These are phyloP conservation scores for Dissoconium aciculare DNA, from an alignment of 2,329 filamentous ascomycete genomes.

Conservation along the genomic window DNA sequence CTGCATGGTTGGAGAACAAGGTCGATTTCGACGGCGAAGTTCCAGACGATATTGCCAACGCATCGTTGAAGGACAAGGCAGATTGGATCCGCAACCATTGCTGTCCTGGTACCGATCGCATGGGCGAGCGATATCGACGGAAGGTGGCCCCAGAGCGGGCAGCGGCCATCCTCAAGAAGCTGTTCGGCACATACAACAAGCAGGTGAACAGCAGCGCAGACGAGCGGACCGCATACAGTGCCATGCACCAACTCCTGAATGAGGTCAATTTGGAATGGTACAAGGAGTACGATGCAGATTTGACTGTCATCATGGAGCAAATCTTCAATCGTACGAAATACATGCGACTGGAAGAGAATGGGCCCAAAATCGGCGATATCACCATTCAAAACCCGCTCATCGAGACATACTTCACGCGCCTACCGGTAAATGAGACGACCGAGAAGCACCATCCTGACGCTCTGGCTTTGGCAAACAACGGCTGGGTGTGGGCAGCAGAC, in stretches of 20 bases:
- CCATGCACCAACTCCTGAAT: constrained; percentile 50
- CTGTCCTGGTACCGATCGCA: constrained; percentile 52
- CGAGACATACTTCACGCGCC: constrained; percentile 85
- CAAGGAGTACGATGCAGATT: constrained; percentile 76
- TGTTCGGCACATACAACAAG: constrained; percentile 54
- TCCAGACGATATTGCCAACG: constrained; percentile 39
- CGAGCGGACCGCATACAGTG: constrained; percentile 39
- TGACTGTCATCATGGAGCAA: constrained; percentile 72
- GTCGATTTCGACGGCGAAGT: constrained; percentile 40
- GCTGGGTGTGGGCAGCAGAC: constrained; percentile 97
- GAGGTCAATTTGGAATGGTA: constrained; percentile 81
- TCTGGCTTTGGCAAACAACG: constrained; percentile 81
- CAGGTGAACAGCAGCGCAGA: constrained; percentile 35
- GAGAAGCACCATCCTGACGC: constrained; percentile 60
- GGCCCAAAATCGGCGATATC: constrained; percentile 72
- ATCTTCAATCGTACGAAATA: constrained; percentile 93
- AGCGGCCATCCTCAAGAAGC: constrained; percentile 51
- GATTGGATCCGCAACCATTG: constrained; percentile 54
- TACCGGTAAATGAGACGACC: constrained; percentile 66
- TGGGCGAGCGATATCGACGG: constrained; percentile 69
- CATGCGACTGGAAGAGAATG: constrained; percentile 78
- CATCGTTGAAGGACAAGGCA: constrained; percentile 44
- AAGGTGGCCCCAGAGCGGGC: constrained; percentile 52
- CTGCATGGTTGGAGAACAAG: constrained; percentile 54
- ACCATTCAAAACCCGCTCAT: constrained; percentile 65